Conservation (phyloP, 345 rosid species). For the Excoecaria cochinchinensis region DNA sequence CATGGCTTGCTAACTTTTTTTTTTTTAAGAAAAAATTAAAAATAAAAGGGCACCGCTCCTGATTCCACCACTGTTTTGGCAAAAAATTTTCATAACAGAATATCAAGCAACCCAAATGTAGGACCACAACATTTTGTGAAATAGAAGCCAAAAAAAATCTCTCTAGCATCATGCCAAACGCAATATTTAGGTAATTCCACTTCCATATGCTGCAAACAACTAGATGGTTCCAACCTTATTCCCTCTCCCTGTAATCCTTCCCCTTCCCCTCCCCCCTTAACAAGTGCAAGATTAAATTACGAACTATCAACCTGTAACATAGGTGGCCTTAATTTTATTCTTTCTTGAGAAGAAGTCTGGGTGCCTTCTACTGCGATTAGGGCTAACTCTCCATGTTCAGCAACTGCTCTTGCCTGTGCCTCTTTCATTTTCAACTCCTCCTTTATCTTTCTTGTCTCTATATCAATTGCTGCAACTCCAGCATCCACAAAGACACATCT, state of each 20-base stretch:
- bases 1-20: not conserved
- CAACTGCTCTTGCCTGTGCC: constrained; percentile 83
- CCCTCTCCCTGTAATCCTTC: not conserved
- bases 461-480: constrained; percentile 85
- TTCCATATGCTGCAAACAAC: not conserved
- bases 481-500: constrained; percentile 98
- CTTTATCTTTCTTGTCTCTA: constrained; percentile 83
- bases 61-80: not conserved
- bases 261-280: not conserved
- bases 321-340: constrained; percentile 77
- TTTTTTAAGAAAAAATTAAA: not conserved
- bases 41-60: not conserved
- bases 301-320: constrained; percentile 77
- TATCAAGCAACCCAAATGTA: not conserved
- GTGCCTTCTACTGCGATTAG: constrained; percentile 76
- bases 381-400: constrained; percentile 96
- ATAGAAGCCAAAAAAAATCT: not conserved
- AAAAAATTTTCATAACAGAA: not conserved
- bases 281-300: not conserved
- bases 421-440: constrained; percentile 91
- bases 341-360: constrained; percentile 62
- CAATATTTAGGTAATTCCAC: not conserved
- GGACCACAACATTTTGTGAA: not conserved
- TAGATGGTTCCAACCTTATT: not conserved
- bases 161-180: not conserved